Conservation (phyloP, 495 filamentous ascomycete genomes). For the Choiromyces venosus region DNA sequence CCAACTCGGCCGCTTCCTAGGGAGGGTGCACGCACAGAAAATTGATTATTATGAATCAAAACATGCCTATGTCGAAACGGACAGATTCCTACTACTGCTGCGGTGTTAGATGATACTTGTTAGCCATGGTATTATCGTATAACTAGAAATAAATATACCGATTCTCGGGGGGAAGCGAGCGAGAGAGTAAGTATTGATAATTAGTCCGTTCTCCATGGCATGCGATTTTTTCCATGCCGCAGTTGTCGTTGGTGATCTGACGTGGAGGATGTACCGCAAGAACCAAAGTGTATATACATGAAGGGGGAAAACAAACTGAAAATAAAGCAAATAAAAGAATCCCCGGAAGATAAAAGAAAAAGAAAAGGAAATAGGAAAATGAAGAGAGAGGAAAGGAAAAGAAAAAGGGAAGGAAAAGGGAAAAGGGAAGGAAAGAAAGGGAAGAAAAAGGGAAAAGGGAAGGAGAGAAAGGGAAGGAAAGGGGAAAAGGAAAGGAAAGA, state of each 20-base stretch:
- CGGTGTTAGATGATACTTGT: slow-evolving; percentile 1
- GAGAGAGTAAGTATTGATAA: background rate
- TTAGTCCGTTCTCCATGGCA: background rate
- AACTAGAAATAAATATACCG: slow-evolving; percentile 3
- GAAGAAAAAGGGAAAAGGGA: background rate
- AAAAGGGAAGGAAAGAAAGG: background rate
- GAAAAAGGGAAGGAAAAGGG: background rate
- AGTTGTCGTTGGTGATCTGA: background rate
- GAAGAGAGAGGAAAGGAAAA: background rate
- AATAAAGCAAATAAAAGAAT: background rate
- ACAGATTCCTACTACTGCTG: background rate
- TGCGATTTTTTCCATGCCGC: background rate
- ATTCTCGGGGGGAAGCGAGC: background rate
- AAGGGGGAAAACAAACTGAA: background rate
- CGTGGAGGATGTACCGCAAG: background rate
- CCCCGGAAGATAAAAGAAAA: background rate
- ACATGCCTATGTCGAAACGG: background rate
- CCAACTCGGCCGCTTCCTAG: background rate
- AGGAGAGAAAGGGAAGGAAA: background rate
- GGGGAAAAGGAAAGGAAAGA: background rate
- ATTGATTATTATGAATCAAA: background rate
- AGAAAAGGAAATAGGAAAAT: background rate
- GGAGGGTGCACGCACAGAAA: background rate
- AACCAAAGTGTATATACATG: background rate
- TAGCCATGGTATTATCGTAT: background rate